Conservation (phyloP, 2,329 filamentous ascomycete species). For the Botryotinia narcissicola region DNA sequence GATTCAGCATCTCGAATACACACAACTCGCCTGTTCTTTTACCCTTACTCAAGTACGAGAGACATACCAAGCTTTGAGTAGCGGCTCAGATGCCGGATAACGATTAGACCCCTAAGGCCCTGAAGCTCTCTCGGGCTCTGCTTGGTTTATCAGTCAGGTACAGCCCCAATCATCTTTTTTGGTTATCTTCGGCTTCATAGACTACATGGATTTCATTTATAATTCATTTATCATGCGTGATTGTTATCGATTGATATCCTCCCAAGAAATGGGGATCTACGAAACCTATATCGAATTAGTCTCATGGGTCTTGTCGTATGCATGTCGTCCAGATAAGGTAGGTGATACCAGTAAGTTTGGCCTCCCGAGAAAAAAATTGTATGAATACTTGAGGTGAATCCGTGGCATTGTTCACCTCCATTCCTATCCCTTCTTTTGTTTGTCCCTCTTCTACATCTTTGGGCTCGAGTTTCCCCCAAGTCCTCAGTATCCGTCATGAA, state of each 20-base stretch:
- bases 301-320: not conserved
- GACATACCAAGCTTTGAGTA: not conserved
- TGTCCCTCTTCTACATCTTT: not conserved
- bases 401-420: not conserved
- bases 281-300: not conserved
- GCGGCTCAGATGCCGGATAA: not conserved
- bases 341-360: slow-evolving; percentile 13
- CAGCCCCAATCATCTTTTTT: slow-evolving; percentile 13
- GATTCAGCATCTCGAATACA: not conserved
- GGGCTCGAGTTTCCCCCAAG: not conserved
- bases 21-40: not conserved
- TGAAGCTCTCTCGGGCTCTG: not conserved
- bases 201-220: not conserved
- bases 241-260: slow-evolving; percentile 11
- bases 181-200: slow-evolving; percentile 7
- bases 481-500: slow-evolving; percentile 28
- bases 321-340: slow-evolving; percentile 19
- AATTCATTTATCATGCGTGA: not conserved
- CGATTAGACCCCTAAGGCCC: not conserved
- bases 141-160: not conserved
- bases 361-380: not conserved
- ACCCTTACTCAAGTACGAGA: not conserved
- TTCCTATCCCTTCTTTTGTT: not conserved
- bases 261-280: slow-evolving; percentile 10
- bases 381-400: slow-evolving; percentile 8